Evolutionary conservation across 1,139 yeast species (phyloP), one percentile per base, ranked within the genome.

Genomic region (Sugiyamaella grinbergsii): DNA sequence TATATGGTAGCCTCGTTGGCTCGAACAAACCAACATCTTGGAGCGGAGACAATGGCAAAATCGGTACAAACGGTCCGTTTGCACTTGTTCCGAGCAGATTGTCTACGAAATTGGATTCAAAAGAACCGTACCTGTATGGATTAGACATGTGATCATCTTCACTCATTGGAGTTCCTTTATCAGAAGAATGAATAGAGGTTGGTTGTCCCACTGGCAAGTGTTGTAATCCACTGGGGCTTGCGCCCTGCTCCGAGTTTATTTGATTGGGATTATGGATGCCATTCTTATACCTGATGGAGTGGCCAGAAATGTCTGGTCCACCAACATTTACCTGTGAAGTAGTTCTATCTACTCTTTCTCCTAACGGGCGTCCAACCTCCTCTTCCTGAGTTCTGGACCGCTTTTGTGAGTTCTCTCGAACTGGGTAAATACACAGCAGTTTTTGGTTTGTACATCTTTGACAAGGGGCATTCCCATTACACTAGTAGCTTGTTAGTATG

Each of bases 381-480:
- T 20, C 18, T 5, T 16, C 44, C 13, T 15, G 5, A 22, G 13
- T 10, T 29, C 31, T 32, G 20, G 11, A 16, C 16, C 46, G 11
- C 13, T 28, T 41, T 15, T 26, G 46, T 18, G 16, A n/a, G 2
- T 23, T 15, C 16, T 46, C 47, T 23, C 34, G 39, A n/a, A 44
- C 46, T 0, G 60, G 60, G 28, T 55, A 56, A 13, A 46, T 42
- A 41, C 60, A 56, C 23, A 29, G 42, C 31, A 57, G 36, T 18
- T 47, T 44, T 34, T 49, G 33, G 31, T 49, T 51, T 16, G 46
- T 36, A 33, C 59, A 56, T 23, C 59, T 40, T n/a, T 54, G 50
- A 42, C 59, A 56, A 11, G 58, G 58, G 6, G 42, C 49, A 11
- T 41, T 32, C 20, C 50, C 50, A 26, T 47, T 47, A 34, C 50